Evolutionary conservation across 257 asterid species (phyloP).

Genomic region (Dorcoceras hygrometricum): DNA sequence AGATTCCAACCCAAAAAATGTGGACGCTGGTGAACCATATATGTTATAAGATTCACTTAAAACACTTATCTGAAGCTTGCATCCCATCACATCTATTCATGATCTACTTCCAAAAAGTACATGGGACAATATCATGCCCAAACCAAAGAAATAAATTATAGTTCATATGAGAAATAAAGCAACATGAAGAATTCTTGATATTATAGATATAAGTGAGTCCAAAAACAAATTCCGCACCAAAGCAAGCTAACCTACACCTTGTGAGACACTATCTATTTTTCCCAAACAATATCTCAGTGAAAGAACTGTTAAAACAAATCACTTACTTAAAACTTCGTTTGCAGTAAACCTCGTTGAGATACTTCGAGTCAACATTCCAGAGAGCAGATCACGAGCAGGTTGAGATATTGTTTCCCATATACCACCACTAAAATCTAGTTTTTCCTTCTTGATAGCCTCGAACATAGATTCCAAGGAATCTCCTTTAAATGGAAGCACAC

Average conservation of each 20-base stretch:
- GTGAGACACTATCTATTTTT: not conserved
- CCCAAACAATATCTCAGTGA: conserved; percentile 11
- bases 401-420: conserved; percentile 66
- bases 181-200: not conserved
- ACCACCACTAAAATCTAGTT: conserved; percentile 55
- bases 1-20: not conserved
- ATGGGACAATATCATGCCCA: not conserved
- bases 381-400: conserved; percentile 73
- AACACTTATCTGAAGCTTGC: not conserved
- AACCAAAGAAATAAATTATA: not conserved
- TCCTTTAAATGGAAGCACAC: conserved; percentile 76
- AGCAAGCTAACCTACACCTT: not conserved
- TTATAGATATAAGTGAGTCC: not conserved
- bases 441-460: conserved; percentile 71
- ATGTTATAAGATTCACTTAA: too few relatives aligned
- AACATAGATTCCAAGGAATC: conserved; percentile 65
- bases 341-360: conserved; percentile 59
- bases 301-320: conserved; percentile 16
- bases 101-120: not conserved
- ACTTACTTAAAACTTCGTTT: conserved; percentile 74
- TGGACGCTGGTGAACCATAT: not conserved
- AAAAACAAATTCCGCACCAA: not conserved
- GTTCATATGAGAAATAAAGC: not conserved
- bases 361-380: conserved; percentile 66
- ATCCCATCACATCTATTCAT: not conserved